Conservation (phyloP, 2,329 filamentous ascomycete species). For the Fusarium sp. region DNA sequence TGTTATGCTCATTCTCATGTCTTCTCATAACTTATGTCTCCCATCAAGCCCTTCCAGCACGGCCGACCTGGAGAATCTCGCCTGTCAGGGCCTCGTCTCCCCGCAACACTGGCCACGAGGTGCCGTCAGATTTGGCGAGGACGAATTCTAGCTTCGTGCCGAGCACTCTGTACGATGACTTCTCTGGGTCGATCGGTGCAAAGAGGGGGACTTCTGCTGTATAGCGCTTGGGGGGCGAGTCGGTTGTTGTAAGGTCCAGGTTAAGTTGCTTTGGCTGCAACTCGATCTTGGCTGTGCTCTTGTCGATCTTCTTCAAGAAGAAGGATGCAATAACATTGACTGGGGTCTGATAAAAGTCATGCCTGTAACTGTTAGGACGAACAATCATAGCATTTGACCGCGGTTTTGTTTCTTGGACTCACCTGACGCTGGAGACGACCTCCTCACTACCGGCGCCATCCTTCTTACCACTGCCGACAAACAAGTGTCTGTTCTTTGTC, state of each 20-base stretch:
- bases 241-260: constrained; percentile 86
- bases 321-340: constrained; percentile 87
- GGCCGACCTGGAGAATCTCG: constrained; percentile 90
- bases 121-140: constrained; percentile 75
- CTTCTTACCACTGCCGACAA: constrained; percentile 80
- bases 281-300: constrained; percentile 75
- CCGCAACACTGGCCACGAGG: constrained; percentile 85
- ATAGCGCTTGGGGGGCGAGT: constrained; percentile 81
- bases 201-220: constrained; percentile 78
- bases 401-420: constrained; percentile 41
- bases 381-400: not conserved
- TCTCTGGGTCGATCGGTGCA: constrained; percentile 76
- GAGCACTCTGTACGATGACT: constrained; percentile 81
- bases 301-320: constrained; percentile 97
- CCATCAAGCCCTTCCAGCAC: constrained; percentile 67
- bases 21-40: not conserved
- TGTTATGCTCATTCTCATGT: constrained; percentile 18
- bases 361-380: constrained; percentile 44
- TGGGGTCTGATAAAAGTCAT: constrained; percentile 95
- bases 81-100: constrained; percentile 74
- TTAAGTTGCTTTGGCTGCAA: constrained; percentile 72
- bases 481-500: constrained; percentile 83
- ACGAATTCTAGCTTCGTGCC: constrained; percentile 89
- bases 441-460: constrained; percentile 70
- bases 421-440: constrained; percentile 80